Conservation (phyloP, 2,329 filamentous ascomycete genomes). For the Neofusicoccum kwambonambiense region DNA sequence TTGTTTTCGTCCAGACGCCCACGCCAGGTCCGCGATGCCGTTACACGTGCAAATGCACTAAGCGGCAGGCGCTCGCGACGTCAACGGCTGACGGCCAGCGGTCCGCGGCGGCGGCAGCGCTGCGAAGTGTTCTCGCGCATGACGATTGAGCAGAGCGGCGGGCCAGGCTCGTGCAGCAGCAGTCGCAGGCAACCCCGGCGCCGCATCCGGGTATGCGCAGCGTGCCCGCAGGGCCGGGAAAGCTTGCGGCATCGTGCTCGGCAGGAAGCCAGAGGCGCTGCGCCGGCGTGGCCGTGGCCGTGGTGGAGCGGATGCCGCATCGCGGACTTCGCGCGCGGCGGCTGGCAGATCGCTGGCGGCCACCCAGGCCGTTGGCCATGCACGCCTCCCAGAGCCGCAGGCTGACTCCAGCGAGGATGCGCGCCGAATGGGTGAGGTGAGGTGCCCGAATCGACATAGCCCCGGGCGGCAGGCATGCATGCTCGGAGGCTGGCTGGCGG, state of each 20-base stretch:
- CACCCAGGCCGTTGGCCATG: not conserved
- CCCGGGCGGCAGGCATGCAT: conserved; percentile 5
- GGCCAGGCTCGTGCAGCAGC: not conserved
- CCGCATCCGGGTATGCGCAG: conserved; percentile 3
- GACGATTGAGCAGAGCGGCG: not conserved
- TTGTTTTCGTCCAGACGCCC: conserved; percentile 2
- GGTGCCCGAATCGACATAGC: conserved; percentile 11
- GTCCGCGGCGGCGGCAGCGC: not conserved
- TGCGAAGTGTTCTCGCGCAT: not conserved
- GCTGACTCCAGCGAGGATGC: conserved; percentile 2
- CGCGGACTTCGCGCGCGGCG: not conserved
- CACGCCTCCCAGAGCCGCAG: conserved; percentile 14
- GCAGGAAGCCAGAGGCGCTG: not conserved
- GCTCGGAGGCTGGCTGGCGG: conserved; percentile 9
- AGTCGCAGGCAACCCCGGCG: not conserved
- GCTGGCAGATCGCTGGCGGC: not conserved
- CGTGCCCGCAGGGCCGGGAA: conserved; percentile 1
- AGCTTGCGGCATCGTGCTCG: not conserved
- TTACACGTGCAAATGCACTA: conserved; percentile 15
- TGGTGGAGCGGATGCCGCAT: not conserved
- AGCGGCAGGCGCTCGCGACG: not conserved
- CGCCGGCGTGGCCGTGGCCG: not conserved
- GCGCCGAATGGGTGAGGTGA: conserved; percentile 14
- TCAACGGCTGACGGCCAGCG: not conserved
- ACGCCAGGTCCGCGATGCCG: not conserved